Evolutionary conservation across 352 stramenopile genomes (phyloP), one percentile per base, ranked within the genome.

Genomic region (Phytophthora multivora): DNA sequence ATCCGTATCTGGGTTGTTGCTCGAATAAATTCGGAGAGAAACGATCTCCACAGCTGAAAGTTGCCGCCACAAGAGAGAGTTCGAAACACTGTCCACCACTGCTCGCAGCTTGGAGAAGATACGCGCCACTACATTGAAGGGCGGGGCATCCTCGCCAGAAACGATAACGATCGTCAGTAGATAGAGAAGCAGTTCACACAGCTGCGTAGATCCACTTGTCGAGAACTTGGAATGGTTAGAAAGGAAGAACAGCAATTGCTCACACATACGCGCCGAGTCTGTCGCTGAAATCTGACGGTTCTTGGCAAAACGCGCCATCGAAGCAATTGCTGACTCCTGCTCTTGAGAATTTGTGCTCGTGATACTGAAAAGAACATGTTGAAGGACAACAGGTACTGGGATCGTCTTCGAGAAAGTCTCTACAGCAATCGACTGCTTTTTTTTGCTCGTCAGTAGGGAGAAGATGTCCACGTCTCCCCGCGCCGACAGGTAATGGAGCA

Each of bases 401-500:
- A 80, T 16, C n/a, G 36, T 48, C 25, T 52, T 57, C 16, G 21
- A 18, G 41, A 80, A 71, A 4, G 48, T 38, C 10, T 74, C 42
- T 4, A 23, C 16, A 19, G 52, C 30, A 7, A 18, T 15, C 21
- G 40, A 47, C 26, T 48, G 13, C n/a, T 64, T 58, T 64, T 18
- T 35, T 25, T 33, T 61, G 49, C 41, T 75, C 79, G 15, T 26
- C 21, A 73, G 18, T 3, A 85, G 35, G 3, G 59, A 62, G 8
- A 81, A 8, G n/a, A 90, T 59, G 56, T 86, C 72, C 11, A 80
- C 49, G 13, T 84, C 65, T 47, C 69, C 72, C 30, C 64, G 73
- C 12, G 67, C 65, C 15, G 61, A 68, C n/a, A 92, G 42, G 58
- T 86, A 92, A 25, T 89, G 71, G 25, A 83, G 54, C 12, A 88